Percentiles rank a stretch among this genome's conserved stretches.
phyloP scores from a whole-genome alignment of 2,329 filamentous ascomycete species.

The Camillea tinctor region DNA sequence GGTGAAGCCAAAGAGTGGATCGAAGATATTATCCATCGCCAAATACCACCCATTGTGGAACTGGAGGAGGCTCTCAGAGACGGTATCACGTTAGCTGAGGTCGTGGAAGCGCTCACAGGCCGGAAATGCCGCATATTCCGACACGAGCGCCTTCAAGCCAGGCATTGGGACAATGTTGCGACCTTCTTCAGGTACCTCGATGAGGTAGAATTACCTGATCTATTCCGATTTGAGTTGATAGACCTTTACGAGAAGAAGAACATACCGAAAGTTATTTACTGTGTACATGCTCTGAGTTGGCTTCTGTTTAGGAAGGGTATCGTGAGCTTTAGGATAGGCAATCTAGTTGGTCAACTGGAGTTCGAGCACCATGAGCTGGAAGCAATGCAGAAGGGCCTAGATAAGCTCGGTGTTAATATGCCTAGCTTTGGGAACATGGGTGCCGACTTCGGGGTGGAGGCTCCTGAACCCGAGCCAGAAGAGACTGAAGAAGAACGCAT shows the following conservation, averaged over 20 bases:
- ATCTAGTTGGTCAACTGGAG: slow-evolving; percentile 91
- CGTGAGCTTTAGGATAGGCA: slow-evolving; percentile 93
- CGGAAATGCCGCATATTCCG: slow-evolving; percentile 80
- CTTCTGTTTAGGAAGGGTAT: slow-evolving; percentile 94
- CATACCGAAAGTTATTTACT: slow-evolving; percentile 98
- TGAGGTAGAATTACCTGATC: slow-evolving; percentile 86
- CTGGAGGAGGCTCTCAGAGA: slow-evolving; percentile 89
- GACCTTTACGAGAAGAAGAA: slow-evolving; percentile 99
- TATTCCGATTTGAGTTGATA: slow-evolving; percentile 95
- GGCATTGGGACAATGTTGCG: slow-evolving; percentile 97
- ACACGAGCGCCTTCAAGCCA: slow-evolving; percentile 80
- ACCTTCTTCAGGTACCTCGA: slow-evolving; percentile 93
- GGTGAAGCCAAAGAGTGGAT: slow-evolving; percentile 99
- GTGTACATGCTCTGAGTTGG: slow-evolving; percentile 96
- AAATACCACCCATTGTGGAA: slow-evolving; percentile 86
- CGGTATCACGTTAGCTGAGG: slow-evolving; percentile 90
- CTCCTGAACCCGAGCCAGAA: slow-evolving; percentile 67
- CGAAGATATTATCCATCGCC: slow-evolving; percentile 50
- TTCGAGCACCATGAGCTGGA: slow-evolving; percentile 98
- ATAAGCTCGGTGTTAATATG: slow-evolving; percentile 93
- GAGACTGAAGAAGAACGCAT: slow-evolving; percentile 91
- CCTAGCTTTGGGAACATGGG: slow-evolving; percentile 98
- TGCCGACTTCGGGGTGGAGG: slow-evolving; percentile 87
- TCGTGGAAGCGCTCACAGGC: slow-evolving; percentile 83
- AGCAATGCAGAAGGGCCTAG: slow-evolving; percentile 92